Percentiles rank a stretch among this genome's conserved stretches.
Conservation (phyloP, 2,329 filamentous ascomycete species). For the Berkeleyomyces basicola region DNA sequence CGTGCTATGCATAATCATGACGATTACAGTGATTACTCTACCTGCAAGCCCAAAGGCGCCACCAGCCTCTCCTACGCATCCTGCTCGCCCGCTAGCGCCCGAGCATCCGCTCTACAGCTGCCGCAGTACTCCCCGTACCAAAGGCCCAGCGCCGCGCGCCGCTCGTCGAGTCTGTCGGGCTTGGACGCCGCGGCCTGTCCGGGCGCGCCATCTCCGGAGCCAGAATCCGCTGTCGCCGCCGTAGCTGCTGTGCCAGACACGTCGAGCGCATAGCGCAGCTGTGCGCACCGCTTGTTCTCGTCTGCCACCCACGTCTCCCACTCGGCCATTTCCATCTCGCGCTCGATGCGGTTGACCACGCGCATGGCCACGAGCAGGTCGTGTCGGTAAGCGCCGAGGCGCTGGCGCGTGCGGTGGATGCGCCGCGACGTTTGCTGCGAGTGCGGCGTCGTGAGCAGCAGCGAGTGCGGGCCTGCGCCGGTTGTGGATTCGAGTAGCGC, state of each 20-base stretch:
- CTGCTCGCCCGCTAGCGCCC: constrained; percentile 15
- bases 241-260: neutral
- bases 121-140: constrained; percentile 41
- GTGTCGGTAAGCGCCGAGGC: constrained; percentile 70
- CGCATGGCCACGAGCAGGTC: constrained; percentile 82
- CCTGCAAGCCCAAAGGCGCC: neutral
- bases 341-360: constrained; percentile 76
- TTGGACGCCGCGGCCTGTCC: constrained; percentile 20
- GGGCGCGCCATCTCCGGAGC: constrained; percentile 20
- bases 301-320: constrained; percentile 86
- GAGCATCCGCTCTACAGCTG: constrained; percentile 34
- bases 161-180: constrained; percentile 20
- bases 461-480: constrained; percentile 24
- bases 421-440: constrained; percentile 31
- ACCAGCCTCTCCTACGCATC: neutral
- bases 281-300: constrained; percentile 60
- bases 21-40: neutral
- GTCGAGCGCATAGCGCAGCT: constrained; percentile 23
- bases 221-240: constrained; percentile 15
- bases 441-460: constrained; percentile 32
- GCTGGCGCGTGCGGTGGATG: constrained; percentile 64
- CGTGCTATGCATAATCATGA: neutral
- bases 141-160: constrained; percentile 24
- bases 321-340: constrained; percentile 68
- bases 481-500: constrained; percentile 35